phyloP scores from a whole-genome alignment of 2,329 filamentous ascomycete genomes.

The Colletotrichum plurivorum region DNA sequence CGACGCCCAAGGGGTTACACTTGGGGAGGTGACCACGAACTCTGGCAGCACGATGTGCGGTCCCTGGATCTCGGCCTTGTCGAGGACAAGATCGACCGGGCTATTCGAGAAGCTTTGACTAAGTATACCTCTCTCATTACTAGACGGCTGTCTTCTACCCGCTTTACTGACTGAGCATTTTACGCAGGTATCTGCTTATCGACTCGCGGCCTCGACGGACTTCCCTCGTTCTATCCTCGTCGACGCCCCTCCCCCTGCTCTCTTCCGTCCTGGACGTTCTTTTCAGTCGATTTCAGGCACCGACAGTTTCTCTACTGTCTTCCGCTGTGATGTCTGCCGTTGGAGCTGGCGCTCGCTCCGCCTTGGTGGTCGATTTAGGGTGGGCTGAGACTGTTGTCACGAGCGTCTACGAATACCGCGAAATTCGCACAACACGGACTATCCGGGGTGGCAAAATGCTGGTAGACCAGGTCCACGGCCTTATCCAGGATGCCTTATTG shows the following conservation, averaged over 20 bases:
- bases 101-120: conserved; percentile 84
- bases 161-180: conserved; percentile 29
- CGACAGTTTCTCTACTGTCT: conserved; percentile 85
- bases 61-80: conserved; percentile 83
- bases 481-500: conserved; percentile 65
- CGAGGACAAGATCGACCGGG: conserved; percentile 88
- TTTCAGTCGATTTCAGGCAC: conserved; percentile 85
- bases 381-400: conserved; percentile 93
- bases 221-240: conserved; percentile 82
- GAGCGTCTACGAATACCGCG: conserved; percentile 90
- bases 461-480: conserved; percentile 76
- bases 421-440: conserved; percentile 79
- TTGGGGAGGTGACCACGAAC: conserved; percentile 77
- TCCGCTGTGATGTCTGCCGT: conserved; percentile 80
- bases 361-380: conserved; percentile 88
- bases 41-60: conserved; percentile 85
- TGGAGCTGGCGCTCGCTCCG: conserved; percentile 87
- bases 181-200: conserved; percentile 71
- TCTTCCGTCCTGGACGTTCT: conserved; percentile 82
- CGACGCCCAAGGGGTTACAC: conserved; percentile 60
- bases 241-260: conserved; percentile 83
- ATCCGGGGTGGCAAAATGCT: conserved; percentile 82
- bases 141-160: neutral
- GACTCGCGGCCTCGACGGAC: conserved; percentile 84
- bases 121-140: conserved; percentile 66